Evolutionary conservation across 331 rosid species (phyloP).

Genomic region (Quercus lobata): DNA sequence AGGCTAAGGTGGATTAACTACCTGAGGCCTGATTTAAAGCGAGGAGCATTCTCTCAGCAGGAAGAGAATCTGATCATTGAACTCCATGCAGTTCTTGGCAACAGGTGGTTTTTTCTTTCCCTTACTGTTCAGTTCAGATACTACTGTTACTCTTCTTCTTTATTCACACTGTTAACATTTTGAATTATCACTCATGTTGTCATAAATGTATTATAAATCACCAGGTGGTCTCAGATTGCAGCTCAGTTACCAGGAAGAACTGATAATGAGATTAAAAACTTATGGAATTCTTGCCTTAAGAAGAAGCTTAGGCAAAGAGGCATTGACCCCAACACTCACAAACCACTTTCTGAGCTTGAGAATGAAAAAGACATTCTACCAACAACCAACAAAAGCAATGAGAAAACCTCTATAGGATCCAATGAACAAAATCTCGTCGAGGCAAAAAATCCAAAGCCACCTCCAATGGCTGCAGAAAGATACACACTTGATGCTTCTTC

Average conservation of each 20-base stretch:
- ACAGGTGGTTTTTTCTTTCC: constrained; percentile 44
- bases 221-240: constrained; percentile 97
- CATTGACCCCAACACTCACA: constrained; percentile 93
- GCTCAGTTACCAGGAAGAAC: constrained; percentile 94
- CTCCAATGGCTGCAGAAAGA: constrained; percentile 13
- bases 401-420: constrained; percentile 53
- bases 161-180: neutral
- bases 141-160: neutral
- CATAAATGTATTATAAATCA: neutral
- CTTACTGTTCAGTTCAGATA: neutral
- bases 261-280: constrained; percentile 85
- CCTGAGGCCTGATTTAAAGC: constrained; percentile 91
- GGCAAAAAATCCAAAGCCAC: constrained; percentile 27
- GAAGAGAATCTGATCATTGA: constrained; percentile 85
- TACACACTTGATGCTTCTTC: constrained; percentile 48
- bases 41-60: constrained; percentile 88
- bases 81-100: constrained; percentile 87
- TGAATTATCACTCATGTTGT: neutral
- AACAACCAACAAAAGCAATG: constrained; percentile 34
- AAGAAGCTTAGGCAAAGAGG: constrained; percentile 90
- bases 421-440: constrained; percentile 34
- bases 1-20: constrained; percentile 95
- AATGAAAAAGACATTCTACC: constrained; percentile 31
- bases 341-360: constrained; percentile 51
- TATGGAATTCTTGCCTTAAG: constrained; percentile 91